These are phyloP conservation scores for Nothophoma quercina DNA, from an alignment of 2,329 filamentous ascomycete species.

Conservation along the genomic window DNA sequence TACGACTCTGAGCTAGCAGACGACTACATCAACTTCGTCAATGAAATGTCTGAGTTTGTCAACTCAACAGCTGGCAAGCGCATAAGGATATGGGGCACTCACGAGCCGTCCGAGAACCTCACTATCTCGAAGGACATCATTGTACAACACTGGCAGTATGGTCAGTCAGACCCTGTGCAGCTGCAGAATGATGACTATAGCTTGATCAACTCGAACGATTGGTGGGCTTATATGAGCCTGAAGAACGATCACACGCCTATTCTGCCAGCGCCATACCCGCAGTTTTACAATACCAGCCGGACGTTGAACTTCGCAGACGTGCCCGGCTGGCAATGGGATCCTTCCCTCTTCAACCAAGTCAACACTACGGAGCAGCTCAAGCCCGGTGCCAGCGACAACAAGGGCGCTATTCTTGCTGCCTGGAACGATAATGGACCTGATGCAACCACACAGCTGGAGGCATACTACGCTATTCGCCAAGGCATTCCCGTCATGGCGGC, in stretches of 20 bases:
- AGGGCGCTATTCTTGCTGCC: slow-evolving; percentile 50
- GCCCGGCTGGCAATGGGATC: slow-evolving; percentile 56
- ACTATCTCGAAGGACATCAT: slow-evolving; percentile 52
- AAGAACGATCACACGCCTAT: slow-evolving; percentile 62
- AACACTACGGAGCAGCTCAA: slow-evolving; percentile 52
- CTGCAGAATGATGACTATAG: slow-evolving; percentile 50
- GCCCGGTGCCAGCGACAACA: slow-evolving; percentile 39
- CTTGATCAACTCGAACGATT: slow-evolving; percentile 58
- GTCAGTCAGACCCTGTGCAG: slow-evolving; percentile 55
- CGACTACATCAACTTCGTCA: slow-evolving; percentile 50
- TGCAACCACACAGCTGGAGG: slow-evolving; percentile 58
- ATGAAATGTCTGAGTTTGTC: slow-evolving; percentile 45
- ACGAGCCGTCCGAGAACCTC: slow-evolving; percentile 52
- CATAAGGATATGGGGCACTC: slow-evolving; percentile 52
- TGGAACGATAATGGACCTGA: slow-evolving; percentile 61
- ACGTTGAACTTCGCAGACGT: slow-evolving; percentile 55
- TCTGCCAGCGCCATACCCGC: slow-evolving; percentile 55
- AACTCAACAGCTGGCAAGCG: slow-evolving; percentile 41
- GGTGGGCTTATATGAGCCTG: slow-evolving; percentile 63
- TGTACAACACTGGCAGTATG: slow-evolving; percentile 60
- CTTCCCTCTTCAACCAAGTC: slow-evolving; percentile 54
- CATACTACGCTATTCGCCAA: slow-evolving; percentile 57
- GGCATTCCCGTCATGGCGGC: slow-evolving; percentile 56
- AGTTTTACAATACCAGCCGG: slow-evolving; percentile 56
- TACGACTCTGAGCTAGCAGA: slow-evolving; percentile 45